Conservation (phyloP, 257 asterid genomes). For the Solanum ahanhuiri region DNA sequence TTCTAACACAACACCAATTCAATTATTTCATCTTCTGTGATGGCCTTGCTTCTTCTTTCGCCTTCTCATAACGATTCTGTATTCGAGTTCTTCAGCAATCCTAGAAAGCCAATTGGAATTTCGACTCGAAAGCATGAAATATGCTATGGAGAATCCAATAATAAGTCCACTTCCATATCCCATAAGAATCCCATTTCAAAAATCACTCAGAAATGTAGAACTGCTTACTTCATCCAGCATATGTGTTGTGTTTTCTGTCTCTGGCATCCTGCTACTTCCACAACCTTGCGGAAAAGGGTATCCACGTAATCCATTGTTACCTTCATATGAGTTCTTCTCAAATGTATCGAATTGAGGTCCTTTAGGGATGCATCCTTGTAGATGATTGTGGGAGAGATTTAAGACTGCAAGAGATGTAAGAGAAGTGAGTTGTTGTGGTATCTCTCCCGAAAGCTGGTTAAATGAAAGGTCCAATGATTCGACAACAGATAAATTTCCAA, state of each 20-base stretch:
- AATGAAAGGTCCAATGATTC: no score
- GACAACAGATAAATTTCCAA: no score
- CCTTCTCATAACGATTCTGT: neutral
- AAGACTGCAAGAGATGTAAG: neutral
- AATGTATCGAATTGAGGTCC: neutral
- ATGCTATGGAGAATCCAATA: neutral
- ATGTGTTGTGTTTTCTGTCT: neutral
- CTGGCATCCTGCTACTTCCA: neutral
- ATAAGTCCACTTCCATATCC: neutral
- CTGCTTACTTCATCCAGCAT: neutral
- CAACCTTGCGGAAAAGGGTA: rapidly evolving
- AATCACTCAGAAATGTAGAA: neutral
- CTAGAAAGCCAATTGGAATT: neutral
- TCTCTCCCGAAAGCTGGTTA: no score
- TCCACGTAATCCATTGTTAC: neutral
- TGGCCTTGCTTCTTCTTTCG: neutral
- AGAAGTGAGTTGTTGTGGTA: no score
- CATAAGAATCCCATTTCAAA: neutral
- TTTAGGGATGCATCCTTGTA: neutral
- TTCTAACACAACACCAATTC: neutral
- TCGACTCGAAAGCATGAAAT: neutral
- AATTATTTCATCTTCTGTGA: neutral
- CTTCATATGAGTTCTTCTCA: neutral
- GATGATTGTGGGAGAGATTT: neutral
- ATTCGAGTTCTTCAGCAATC: neutral